Percentiles rank a stretch among this genome's conserved stretches.
phyloP scores from a whole-genome alignment of 345 rosid genomes.

The Sisymbrium irio region DNA sequence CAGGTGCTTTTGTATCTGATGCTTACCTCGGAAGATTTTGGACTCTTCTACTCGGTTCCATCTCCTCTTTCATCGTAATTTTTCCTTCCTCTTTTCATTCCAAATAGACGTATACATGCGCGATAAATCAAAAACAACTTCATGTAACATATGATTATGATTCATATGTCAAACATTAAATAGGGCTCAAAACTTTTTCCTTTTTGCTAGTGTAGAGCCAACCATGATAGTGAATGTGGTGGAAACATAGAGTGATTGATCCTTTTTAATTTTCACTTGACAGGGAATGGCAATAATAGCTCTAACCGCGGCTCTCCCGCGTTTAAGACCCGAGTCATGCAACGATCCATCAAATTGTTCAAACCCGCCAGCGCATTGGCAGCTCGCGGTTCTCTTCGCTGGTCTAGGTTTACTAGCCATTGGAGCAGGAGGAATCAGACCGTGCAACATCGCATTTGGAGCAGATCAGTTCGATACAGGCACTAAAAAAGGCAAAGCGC shows the following conservation, averaged over 20 bases:
- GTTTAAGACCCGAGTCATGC: conserved; percentile 49
- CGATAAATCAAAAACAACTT: not conserved
- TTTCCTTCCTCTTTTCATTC: not conserved
- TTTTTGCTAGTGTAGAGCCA: not conserved
- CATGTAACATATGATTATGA: not conserved
- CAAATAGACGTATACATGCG: not conserved
- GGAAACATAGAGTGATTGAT: not conserved
- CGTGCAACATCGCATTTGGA: conserved; percentile 81
- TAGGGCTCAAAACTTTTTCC: no score
- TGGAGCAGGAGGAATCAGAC: conserved; percentile 71
- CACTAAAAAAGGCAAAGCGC: conserved; percentile 49
- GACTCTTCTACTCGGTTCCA: conserved; percentile 58
- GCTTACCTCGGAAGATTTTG: conserved; percentile 55
- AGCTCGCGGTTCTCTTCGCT: conserved; percentile 42
- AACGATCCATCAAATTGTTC: conserved; percentile 30
- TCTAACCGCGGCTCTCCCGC: conserved; percentile 45
- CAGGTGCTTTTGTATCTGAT: conserved; percentile 68
- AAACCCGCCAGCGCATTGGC: conserved; percentile 42
- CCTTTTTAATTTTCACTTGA: not conserved
- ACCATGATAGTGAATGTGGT: not conserved
- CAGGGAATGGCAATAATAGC: conserved; percentile 67
- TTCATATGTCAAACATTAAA: not conserved
- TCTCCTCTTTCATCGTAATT: conserved; percentile 51
- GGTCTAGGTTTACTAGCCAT: conserved; percentile 54
- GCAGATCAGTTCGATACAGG: conserved; percentile 68